A percentile compares a stretch with the other conserved stretches of the same genome.
Evolutionary conservation across 2,329 filamentous ascomycete species (phyloP).

Genomic region (Nemania sp.): DNA sequence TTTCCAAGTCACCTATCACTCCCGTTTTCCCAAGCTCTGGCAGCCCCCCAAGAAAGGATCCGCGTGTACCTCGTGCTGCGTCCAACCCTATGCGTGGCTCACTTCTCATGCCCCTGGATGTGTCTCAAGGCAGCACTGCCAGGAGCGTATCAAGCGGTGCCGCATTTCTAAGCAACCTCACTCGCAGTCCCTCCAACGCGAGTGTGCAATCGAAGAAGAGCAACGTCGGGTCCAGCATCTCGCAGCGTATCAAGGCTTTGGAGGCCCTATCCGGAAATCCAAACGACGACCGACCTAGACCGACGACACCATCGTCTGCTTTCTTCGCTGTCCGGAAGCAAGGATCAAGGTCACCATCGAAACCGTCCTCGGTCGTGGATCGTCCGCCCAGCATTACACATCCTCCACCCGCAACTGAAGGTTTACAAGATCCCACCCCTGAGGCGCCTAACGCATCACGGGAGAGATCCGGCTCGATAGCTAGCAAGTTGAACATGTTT

Average conservation of each 20-base stretch:
- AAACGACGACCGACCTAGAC: slow-evolving; percentile 36
- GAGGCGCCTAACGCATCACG: slow-evolving; percentile 37
- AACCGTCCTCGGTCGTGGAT: slow-evolving; percentile 44
- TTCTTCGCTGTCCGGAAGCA: slow-evolving; percentile 52
- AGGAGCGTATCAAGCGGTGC: slow-evolving; percentile 60
- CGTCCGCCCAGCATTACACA: slow-evolving; percentile 43
- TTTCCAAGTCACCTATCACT: slow-evolving; percentile 82
- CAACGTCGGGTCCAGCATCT: slow-evolving; percentile 88
- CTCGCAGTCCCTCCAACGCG: slow-evolving; percentile 54
- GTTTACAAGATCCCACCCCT: slow-evolving; percentile 35
- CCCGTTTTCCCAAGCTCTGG: slow-evolving; percentile 57
- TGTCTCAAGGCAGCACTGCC: slow-evolving; percentile 49
- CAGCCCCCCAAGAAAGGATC: slow-evolving; percentile 38
- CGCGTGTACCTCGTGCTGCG: slow-evolving; percentile 50
- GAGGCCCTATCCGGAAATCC: slow-evolving; percentile 70
- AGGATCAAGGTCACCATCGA: slow-evolving; percentile 40
- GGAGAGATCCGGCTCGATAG: slow-evolving; percentile 58
- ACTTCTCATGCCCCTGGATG: slow-evolving; percentile 52
- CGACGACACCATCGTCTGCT: slow-evolving; percentile 44
- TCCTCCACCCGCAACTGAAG: slow-evolving; percentile 32
- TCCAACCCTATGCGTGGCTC: slow-evolving; percentile 55
- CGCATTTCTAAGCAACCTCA: slow-evolving; percentile 58
- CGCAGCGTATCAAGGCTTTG: slow-evolving; percentile 90
- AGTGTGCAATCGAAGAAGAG: slow-evolving; percentile 70
- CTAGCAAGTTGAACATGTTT: slow-evolving; percentile 61